Conservation (phyloP, 768 basidiomycete genomes). For the Mrakia frigida region DNA sequence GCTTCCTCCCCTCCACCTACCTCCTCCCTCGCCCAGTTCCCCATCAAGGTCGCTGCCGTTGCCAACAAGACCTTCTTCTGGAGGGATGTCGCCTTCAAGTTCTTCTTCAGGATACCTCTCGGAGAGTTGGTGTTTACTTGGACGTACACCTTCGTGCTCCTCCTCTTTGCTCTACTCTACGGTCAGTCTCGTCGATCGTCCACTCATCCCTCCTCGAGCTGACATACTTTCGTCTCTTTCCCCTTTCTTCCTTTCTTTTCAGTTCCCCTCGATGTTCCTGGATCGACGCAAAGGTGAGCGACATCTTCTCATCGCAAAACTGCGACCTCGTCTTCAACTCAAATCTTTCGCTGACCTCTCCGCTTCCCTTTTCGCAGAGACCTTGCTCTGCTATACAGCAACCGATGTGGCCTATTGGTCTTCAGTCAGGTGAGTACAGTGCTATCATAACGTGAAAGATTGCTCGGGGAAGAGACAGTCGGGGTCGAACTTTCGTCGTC, state of each 20-base stretch:
- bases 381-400: conserved; percentile 34
- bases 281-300: neutral
- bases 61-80: conserved; percentile 7
- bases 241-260: neutral
- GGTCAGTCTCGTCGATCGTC: conserved; percentile 12
- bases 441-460: neutral
- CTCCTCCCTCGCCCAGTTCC: neutral
- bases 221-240: neutral
- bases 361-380: neutral
- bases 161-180: conserved; percentile 37
- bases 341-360: neutral
- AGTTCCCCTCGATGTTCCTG: neutral
- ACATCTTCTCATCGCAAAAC: neutral
- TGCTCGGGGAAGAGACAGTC: too few relatives aligned
- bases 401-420: conserved; percentile 23
- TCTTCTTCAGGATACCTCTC: conserved; percentile 39
- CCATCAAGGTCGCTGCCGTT: neutral
- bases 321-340: conserved; percentile 32
- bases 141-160: conserved; percentile 50
- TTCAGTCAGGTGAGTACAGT: conserved; percentile 15
- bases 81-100: conserved; percentile 19
- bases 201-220: neutral
- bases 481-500: too few relatives aligned
- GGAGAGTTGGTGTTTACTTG: conserved; percentile 52
- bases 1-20: neutral